Evolutionary conservation across 768 basidiomycete genomes (phyloP).

Genomic region (Pleurotus eryngii): DNA sequence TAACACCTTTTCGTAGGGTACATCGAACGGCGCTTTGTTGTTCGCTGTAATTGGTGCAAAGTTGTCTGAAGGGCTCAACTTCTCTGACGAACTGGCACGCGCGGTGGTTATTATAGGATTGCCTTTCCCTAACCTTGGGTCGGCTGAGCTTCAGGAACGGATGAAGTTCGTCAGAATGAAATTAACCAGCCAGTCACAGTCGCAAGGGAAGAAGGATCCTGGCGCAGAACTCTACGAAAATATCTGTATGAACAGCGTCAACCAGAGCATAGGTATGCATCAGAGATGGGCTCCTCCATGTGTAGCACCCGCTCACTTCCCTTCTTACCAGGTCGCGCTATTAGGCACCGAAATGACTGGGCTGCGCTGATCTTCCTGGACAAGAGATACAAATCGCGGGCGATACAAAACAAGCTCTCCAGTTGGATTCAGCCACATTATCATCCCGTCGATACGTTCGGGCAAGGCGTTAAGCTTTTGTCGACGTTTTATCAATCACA

Average conservation of each 20-base stretch:
- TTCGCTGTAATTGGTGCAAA: slow-evolving; percentile 97
- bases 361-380: slow-evolving; percentile 88
- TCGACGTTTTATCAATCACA: slow-evolving; percentile 3
- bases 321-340: slow-evolving; percentile 70
- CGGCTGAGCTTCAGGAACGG: slow-evolving; percentile 85
- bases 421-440: slow-evolving; percentile 61
- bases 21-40: slow-evolving; percentile 67
- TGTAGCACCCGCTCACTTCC: neutral
- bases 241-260: slow-evolving; percentile 91
- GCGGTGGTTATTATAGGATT: slow-evolving; percentile 86
- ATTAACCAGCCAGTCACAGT: slow-evolving; percentile 1
- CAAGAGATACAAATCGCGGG: slow-evolving; percentile 65
- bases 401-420: slow-evolving; percentile 80
- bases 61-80: slow-evolving; percentile 88
- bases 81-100: slow-evolving; percentile 78
- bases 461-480: neutral
- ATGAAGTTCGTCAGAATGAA: slow-evolving; percentile 71
- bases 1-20: neutral
- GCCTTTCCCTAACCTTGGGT: slow-evolving; percentile 91
- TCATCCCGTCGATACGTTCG: neutral
- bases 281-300: no score
- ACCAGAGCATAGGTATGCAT: slow-evolving; percentile 88
- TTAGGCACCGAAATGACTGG: slow-evolving; percentile 90
- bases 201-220: slow-evolving; percentile 54
- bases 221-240: slow-evolving; percentile 86